Percentiles rank a stretch among this genome's conserved stretches.
phyloP scores from a whole-genome alignment of 1,284 basidiomycete genomes.

The Cystobasidiaceae sp. region DNA sequence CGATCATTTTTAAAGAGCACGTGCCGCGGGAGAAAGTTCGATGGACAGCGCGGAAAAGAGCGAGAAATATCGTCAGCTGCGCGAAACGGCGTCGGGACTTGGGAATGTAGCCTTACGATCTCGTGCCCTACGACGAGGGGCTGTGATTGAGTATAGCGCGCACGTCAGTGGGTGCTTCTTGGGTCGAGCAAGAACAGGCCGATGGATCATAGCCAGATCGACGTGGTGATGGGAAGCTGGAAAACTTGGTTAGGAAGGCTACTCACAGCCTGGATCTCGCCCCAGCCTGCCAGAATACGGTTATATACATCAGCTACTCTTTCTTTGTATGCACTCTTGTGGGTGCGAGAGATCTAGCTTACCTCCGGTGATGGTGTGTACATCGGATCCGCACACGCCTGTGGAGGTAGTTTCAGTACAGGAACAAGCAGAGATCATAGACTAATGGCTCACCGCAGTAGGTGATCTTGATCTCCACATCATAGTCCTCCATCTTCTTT shows the following conservation, averaged over 20 bases:
- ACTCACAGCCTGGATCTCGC: constrained; percentile 20
- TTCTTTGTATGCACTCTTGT: background rate
- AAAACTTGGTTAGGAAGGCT: too few species aligned
- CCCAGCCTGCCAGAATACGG: constrained; percentile 21
- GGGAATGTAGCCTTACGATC: constrained; percentile 7
- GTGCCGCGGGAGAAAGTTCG: constrained; percentile 3
- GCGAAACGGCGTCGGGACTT: background rate
- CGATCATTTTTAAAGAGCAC: constrained; percentile 7
- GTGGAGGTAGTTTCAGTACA: too few species aligned
- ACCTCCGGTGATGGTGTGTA: constrained; percentile 32
- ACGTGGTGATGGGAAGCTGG: too few species aligned
- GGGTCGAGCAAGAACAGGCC: too few species aligned
- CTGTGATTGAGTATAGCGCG: too few species aligned
- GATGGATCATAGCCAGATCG: too few species aligned
- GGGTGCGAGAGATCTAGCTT: too few species aligned
- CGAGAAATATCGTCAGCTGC: background rate
- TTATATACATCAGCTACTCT: background rate
- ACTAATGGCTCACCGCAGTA: constrained; percentile 29
- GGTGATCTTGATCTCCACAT: constrained; percentile 37
- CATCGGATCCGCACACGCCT: constrained; percentile 16
- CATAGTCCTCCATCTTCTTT: constrained; percentile 34
- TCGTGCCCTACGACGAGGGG: constrained; percentile 28
- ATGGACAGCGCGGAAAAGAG: background rate
- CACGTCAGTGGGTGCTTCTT: too few species aligned
- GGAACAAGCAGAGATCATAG: too few species aligned